Evolutionary conservation across 768 basidiomycete genomes (phyloP), one percentile per base, ranked within the genome.

Genomic region (Lyophyllum atratum): DNA sequence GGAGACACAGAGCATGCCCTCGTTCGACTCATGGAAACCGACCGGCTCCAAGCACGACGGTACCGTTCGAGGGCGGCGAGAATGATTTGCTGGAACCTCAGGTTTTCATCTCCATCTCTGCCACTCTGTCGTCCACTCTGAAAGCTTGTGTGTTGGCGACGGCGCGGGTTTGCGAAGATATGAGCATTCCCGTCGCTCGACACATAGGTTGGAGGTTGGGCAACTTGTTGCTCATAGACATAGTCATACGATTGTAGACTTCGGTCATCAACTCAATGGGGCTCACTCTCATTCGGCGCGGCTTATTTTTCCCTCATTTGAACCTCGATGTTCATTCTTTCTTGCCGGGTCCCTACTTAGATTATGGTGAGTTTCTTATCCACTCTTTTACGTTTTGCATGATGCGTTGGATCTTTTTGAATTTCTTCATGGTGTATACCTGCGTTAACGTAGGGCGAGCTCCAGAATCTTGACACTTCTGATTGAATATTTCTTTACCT

Each of bases 371-470:
- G 49, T 54, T 29, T 49, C 54, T 14, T 4, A 34, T 15, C 51
- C 8, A 43, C 34, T 50, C 59, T 64, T 26, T 49, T 48, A 51
- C 14, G 29, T 25, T 61, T 68, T 66, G 57, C 29, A 81, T 89
- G 87, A 88, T 88, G 85, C n/a, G 66, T 74, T 75, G 70, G 68
- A 68, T 72, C 70, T 69, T 74, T 74, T 72, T 87, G 90, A 91
- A 92, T 92, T 92, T 92, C 90, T 92, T 92, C 90, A 92, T 77
- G 90, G 90, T 85, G 87, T 74, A 89, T 88, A 87, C 85, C 84
- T 76, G 55, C 55, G 56, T 62, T 40, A 62, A 59, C 59, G 63
- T 70, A 66, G 86, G 87, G 83, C 72, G 80, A 75, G 90, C 90
- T 89, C 88, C 90, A 87, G 67, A 84, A 81, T 65, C 15, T 85